A percentile compares a stretch with the other conserved stretches of the same genome.
Evolutionary conservation across 768 basidiomycete species (phyloP).

Genomic region (Amanita rubescens): DNA sequence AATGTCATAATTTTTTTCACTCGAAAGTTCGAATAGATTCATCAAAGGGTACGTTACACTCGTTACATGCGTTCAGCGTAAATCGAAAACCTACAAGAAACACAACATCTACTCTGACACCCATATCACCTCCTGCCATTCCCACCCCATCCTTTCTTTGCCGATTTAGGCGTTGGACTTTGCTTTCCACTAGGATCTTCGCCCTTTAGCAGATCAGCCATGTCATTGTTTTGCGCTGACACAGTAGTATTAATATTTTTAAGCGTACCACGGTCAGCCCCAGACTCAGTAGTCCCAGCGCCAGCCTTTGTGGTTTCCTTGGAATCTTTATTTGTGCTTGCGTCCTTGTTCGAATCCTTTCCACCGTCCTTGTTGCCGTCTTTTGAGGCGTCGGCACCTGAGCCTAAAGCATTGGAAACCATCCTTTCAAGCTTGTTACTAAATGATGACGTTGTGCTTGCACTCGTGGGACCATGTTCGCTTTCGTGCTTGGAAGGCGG

Average conservation of each 20-base stretch:
- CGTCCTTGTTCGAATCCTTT: not conserved
- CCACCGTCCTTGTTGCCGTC: not conserved
- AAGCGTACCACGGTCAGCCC: not conserved
- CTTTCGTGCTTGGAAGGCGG: no score
- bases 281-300: not conserved
- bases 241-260: not conserved
- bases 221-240: not conserved
- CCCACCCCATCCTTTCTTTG: not conserved
- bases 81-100: not conserved
- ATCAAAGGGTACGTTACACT: no score
- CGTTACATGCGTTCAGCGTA: no score
- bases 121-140: not conserved
- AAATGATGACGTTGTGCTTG: not conserved
- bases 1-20: no score
- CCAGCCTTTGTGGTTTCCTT: not conserved
- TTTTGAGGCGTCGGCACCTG: not conserved
- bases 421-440: not conserved
- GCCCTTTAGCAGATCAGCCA: not conserved
- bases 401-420: not conserved
- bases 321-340: not conserved
- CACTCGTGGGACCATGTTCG: not conserved
- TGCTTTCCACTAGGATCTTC: slow-evolving; percentile 2
- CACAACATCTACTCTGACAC: not conserved
- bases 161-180: not conserved
- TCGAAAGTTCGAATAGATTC: no score